A percentile compares a stretch with the other conserved stretches of the same genome.
These are phyloP conservation scores for Adiantum capillusveneris DNA, from an alignment of 75 land plant genomes.

Conservation along the genomic window DNA sequence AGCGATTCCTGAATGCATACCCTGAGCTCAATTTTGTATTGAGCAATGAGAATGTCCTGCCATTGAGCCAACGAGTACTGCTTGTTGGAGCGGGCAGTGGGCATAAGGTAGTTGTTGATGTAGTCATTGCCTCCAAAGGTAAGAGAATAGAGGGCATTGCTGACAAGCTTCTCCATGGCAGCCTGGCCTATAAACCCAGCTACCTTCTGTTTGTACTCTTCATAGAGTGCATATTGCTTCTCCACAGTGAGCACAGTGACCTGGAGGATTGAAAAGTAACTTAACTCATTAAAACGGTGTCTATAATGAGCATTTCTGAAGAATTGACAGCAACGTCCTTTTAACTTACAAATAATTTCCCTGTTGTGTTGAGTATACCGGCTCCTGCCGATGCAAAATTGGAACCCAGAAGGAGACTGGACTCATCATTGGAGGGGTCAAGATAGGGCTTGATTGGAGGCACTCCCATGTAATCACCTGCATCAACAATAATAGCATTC, in stretches of 20 bases:
- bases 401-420: slow-evolving; percentile 15
- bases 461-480: slow-evolving; percentile 22
- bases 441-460: slow-evolving; percentile 13
- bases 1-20: background rate
- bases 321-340: no score
- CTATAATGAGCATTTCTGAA: no score
- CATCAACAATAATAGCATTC: no score
- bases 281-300: no score
- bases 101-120: slow-evolving; percentile 60
- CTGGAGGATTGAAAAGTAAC: no score
- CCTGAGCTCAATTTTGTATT: slow-evolving; percentile 13
- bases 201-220: slow-evolving; percentile 14
- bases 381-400: slow-evolving; percentile 30
- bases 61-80: slow-evolving; percentile 13
- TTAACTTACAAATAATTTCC: slow-evolving; percentile 17
- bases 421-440: slow-evolving; percentile 12
- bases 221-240: slow-evolving; percentile 15
- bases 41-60: slow-evolving; percentile 7
- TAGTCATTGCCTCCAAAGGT: slow-evolving; percentile 58
- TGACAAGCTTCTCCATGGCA: slow-evolving; percentile 13
- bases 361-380: slow-evolving; percentile 25
- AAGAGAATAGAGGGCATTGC: slow-evolving; percentile 23
- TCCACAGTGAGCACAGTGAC: slow-evolving; percentile 16
- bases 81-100: slow-evolving; percentile 12
- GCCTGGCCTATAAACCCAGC: slow-evolving; percentile 9